A percentile compares a stretch with the other conserved stretches of the same genome.
Evolutionary conservation across 108 stramenopile species (phyloP).

Genomic region (Stephanodiscus triporus): DNA sequence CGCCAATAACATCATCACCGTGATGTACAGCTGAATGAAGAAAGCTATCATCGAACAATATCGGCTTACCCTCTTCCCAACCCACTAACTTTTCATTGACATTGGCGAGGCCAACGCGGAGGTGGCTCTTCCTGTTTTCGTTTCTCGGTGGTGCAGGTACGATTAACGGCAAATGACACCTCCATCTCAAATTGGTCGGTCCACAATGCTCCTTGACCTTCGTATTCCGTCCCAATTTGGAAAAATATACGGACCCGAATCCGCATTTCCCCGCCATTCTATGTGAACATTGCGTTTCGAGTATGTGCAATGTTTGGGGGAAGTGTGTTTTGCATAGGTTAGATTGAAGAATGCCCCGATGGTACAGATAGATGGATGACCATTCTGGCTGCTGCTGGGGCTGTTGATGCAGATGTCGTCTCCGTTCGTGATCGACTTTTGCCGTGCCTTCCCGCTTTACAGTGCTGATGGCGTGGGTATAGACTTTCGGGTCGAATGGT

Average conservation of each 20-base stretch:
- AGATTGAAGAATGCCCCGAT: conserved; percentile 35
- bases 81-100: conserved; percentile 28
- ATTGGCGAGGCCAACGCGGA: conserved; percentile 39
- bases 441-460: not conserved
- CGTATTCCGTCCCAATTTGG: conserved; percentile 45
- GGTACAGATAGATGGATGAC: conserved; percentile 47
- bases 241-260: conserved; percentile 49
- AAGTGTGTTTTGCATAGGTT: conserved; percentile 34
- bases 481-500: conserved; percentile 44
- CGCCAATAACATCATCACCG: conserved; percentile 4
- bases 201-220: conserved; percentile 62
- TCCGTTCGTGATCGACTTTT: not conserved
- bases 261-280: conserved; percentile 51
- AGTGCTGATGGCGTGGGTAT: conserved; percentile 2
- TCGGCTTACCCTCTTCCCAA: conserved; percentile 50
- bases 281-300: conserved; percentile 45
- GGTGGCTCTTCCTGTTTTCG: conserved; percentile 14
- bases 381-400: conserved; percentile 29
- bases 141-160: conserved; percentile 31
- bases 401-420: not conserved
- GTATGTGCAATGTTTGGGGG: conserved; percentile 38
- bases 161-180: conserved; percentile 61
- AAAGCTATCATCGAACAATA: conserved; percentile 75
- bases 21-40: conserved; percentile 58
- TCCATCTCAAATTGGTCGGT: conserved; percentile 64